Evolutionary conservation across 2,329 filamentous ascomycete species (phyloP), one percentile per base, ranked within the genome.

Genomic region (Raffaelea ambrosiae): DNA sequence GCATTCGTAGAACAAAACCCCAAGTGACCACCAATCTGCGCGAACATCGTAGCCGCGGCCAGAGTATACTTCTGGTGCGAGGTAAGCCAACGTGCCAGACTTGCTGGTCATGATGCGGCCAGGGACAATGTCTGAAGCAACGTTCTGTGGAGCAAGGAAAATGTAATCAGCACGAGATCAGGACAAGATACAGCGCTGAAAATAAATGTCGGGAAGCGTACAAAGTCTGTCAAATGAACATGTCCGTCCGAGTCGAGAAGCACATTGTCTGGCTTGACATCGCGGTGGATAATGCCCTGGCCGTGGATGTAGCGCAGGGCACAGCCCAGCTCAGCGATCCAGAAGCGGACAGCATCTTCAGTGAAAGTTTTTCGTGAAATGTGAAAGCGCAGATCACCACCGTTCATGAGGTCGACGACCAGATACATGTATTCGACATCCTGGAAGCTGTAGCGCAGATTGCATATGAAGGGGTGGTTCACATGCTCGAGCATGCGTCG

Each of bases 381-480:
- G 68, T 98, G 93, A 65, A 97, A 98, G 62, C 93, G 84, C 53
- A 98, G 69, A 67, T 98, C 93, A 60, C 93, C 93, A 49, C 93
- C 93, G 61, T 85, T 97, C 93, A 98, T 98, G 51, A 98, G 71
- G 69, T 98, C 93, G 53, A 98, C 89, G 46, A 98, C 91, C 48
- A 98, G 82, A 66, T 98, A 95, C 88, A 98, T 85, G 69, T 98
- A 98, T 67, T 98, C 93, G 59, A 97, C 89, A 67, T 98, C 93
- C 69, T 98, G 93, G 64, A 98, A 98, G 69, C 90, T 96, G 71
- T 97, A 98, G 60, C 93, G 86, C 73, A 98, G 72, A 67, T 98
- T 98, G 73, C 91, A 97, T 57, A 98, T 86, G 66, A 97, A 98
- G 22, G 91, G 89, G 62, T 98, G 93, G 64, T 95, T 96, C 59